Percentiles rank a stretch among this genome's conserved stretches.
Evolutionary conservation across 805 yeast species (phyloP).

Genomic region (Lachancea meyersii): DNA sequence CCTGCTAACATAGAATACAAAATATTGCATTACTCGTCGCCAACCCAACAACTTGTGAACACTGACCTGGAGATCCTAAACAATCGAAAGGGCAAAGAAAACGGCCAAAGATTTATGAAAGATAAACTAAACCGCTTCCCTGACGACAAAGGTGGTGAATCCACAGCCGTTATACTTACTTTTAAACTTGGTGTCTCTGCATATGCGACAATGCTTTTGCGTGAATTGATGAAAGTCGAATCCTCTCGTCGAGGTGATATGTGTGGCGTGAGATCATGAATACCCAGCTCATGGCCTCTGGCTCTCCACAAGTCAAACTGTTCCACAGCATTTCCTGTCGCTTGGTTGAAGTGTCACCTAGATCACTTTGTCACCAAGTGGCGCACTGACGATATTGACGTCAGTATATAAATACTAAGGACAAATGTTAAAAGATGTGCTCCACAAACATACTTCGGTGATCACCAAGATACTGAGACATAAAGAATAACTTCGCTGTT

Average conservation of each 20-base stretch:
- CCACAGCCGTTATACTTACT: slow-evolving; percentile 65
- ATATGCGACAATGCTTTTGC: slow-evolving; percentile 95
- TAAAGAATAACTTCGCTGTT: slow-evolving; percentile 2
- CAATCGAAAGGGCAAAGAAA: slow-evolving; percentile 31
- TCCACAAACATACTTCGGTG: neutral
- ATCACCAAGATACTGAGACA: neutral
- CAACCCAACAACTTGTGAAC: slow-evolving; percentile 64
- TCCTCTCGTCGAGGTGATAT: slow-evolving; percentile 51
- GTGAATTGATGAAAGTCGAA: slow-evolving; percentile 81
- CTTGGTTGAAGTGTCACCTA: neutral
- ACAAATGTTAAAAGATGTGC: neutral
- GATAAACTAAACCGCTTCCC: slow-evolving; percentile 29
- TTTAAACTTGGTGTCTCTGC: slow-evolving; percentile 79
- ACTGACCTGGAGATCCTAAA: slow-evolving; percentile 66
- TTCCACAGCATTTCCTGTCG: no score
- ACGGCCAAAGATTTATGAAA: slow-evolving; percentile 29
- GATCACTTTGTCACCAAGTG: slow-evolving; percentile 2
- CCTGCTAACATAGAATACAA: slow-evolving; percentile 60
- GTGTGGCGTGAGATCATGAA: slow-evolving; percentile 33
- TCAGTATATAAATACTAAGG: neutral
- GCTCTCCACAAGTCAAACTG: neutral
- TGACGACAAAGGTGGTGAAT: slow-evolving; percentile 39
- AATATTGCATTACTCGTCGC: slow-evolving; percentile 53
- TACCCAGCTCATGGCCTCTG: neutral
- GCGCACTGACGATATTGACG: neutral